phyloP scores from a whole-genome alignment of 352 stramenopile genomes.

The Plasmopara muralis region DNA sequence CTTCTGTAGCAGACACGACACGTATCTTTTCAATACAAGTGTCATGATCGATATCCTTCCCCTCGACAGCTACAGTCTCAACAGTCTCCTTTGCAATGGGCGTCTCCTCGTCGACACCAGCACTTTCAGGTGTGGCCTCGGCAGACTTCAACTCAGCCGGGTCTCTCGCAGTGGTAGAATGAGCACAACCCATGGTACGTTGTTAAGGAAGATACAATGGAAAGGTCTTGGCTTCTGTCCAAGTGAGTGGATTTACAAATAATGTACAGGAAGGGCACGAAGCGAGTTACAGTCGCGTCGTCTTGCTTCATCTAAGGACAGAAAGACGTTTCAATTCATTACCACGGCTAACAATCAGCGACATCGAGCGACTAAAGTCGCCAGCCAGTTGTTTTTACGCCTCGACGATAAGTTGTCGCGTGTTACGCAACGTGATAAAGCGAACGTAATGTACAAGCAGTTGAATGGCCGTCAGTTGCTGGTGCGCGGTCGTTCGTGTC shows the following conservation, averaged over 20 bases:
- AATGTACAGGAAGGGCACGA: conserved; percentile 8
- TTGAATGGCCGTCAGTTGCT: too few species aligned
- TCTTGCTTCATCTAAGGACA: not conserved
- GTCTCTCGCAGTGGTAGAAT: conserved; percentile 28
- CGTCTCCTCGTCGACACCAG: conserved; percentile 17
- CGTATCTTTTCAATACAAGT: not conserved
- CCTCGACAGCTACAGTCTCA: conserved; percentile 2
- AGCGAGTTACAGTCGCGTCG: conserved; percentile 3
- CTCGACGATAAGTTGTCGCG: too few species aligned
- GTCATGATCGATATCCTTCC: conserved; percentile 6
- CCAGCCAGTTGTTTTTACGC: conserved; percentile 1
- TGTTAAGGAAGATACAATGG: conserved; percentile 1
- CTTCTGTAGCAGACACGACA: conserved; percentile 1
- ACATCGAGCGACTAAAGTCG: too few species aligned
- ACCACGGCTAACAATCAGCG: not conserved
- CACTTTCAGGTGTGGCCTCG: conserved; percentile 16
- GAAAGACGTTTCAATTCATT: not conserved
- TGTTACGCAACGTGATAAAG: too few species aligned
- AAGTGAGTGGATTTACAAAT: conserved; percentile 25
- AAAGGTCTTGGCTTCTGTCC: conserved; percentile 19
- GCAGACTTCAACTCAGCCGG: conserved; percentile 18
- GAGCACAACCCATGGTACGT: conserved; percentile 28
- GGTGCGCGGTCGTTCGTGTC: too few species aligned
- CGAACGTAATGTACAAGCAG: too few species aligned
- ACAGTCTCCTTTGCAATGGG: conserved; percentile 2